Evolutionary conservation across 176 grass and related monocot species (phyloP).

Genomic region (Eremochloa ophiuroides): DNA sequence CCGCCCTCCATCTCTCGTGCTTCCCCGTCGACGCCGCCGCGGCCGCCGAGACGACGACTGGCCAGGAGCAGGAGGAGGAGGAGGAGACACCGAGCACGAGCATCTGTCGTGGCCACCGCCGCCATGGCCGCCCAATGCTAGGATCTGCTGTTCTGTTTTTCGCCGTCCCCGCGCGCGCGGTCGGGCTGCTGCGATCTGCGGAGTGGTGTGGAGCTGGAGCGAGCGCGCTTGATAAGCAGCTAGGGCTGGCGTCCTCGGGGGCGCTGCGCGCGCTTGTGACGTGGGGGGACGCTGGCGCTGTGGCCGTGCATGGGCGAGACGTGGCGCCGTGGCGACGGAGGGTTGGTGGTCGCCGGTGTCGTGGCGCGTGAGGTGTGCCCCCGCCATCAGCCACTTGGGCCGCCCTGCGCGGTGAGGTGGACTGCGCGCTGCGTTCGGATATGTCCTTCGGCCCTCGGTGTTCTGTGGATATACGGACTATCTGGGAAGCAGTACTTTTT

Average conservation of each 20-base stretch:
- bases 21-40: background rate
- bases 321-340: constrained; percentile 30
- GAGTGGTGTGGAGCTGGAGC: background rate
- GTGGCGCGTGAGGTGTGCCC: background rate
- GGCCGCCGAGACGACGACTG: background rate
- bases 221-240: constrained; percentile 27
- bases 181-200: background rate
- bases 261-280: background rate
- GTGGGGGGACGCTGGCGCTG: constrained; percentile 26
- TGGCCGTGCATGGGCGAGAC: constrained; percentile 55
- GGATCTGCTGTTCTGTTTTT: no score
- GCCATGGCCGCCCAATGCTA: background rate
- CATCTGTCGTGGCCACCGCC: background rate
- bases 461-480: no score
- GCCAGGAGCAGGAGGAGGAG: constrained; percentile 1
- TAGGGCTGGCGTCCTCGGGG: background rate
- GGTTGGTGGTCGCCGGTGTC: background rate
- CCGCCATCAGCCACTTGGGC: background rate
- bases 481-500: no score
- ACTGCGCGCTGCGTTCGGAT: background rate
- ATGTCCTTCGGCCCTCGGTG: background rate
- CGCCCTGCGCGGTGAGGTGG: background rate
- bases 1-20: constrained; percentile 19
- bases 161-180: background rate
- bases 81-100: constrained; percentile 16